These are phyloP conservation scores for Sanghuangporus baumii DNA, from an alignment of 1,284 basidiomycete species.

Conservation along the genomic window DNA sequence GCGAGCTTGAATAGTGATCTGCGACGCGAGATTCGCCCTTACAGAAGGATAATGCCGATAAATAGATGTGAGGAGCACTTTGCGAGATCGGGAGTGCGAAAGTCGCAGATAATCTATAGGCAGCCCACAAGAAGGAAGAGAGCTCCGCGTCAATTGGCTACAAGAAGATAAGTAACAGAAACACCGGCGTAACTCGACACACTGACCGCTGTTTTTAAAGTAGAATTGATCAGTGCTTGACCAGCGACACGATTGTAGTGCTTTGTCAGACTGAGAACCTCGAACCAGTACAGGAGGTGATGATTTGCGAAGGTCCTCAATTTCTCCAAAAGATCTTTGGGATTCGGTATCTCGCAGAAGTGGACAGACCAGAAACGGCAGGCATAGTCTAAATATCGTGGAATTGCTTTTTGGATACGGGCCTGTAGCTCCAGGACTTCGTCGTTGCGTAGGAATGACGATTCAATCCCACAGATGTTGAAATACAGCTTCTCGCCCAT, in stretches of 20 bases:
- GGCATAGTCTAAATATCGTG: background rate
- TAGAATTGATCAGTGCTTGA: background rate
- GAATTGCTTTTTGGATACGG: background rate
- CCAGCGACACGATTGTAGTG: background rate
- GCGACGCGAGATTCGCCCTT: background rate
- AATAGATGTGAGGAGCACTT: background rate
- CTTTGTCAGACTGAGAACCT: background rate
- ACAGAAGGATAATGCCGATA: background rate
- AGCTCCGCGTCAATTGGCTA: background rate
- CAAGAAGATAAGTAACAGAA: background rate
- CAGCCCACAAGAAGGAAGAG: background rate
- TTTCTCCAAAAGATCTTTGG: background rate
- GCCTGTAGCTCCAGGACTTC: background rate
- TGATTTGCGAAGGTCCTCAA: background rate
- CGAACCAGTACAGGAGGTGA: background rate
- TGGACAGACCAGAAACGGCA: background rate
- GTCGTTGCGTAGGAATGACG: background rate
- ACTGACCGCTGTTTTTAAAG: background rate
- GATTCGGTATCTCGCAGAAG: background rate
- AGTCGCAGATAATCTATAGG: background rate
- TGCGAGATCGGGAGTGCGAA: background rate
- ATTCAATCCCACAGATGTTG: background rate
- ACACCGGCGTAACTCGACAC: background rate
- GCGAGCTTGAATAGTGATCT: background rate
- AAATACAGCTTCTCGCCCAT: background rate